Conservation (phyloP, 2,329 filamentous ascomycete species). For the Diaporthe amygdali region DNA sequence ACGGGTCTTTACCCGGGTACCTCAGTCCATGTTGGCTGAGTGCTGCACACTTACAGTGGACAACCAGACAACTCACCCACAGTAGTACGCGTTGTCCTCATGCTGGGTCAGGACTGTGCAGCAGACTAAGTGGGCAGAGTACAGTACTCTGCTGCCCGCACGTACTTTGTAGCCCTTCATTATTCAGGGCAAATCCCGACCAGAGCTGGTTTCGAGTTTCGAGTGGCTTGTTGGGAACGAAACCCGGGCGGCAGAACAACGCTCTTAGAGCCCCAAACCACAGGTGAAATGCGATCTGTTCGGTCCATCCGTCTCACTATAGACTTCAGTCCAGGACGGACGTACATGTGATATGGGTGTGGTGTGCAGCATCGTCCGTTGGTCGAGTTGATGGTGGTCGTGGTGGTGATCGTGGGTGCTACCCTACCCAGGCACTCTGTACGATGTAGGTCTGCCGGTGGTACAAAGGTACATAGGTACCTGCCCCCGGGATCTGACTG, state of each 20-base stretch:
- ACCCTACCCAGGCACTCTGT: background rate
- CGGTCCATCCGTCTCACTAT: background rate
- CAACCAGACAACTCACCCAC: no score
- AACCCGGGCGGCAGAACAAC: background rate
- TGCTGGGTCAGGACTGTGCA: background rate
- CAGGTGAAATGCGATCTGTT: background rate
- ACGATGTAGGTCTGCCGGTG: background rate
- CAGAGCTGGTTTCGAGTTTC: slow-evolving; percentile 1
- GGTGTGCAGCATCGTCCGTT: no score
- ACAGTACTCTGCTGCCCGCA: no score
- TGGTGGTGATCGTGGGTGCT: no score
- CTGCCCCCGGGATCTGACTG: background rate
- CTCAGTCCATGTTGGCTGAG: background rate
- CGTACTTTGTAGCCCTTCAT: background rate
- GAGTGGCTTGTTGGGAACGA: background rate
- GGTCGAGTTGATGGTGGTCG: no score
- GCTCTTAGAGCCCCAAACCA: background rate
- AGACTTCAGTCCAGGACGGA: no score
- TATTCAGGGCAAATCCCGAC: background rate
- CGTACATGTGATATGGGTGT: no score
- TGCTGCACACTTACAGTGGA: background rate
- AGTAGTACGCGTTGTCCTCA: background rate
- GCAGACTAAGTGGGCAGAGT: no score
- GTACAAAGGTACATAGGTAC: background rate
- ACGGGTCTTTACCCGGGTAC: background rate